Conservation (phyloP, 345 rosid genomes). For the Bruguiera sexangula region DNA sequence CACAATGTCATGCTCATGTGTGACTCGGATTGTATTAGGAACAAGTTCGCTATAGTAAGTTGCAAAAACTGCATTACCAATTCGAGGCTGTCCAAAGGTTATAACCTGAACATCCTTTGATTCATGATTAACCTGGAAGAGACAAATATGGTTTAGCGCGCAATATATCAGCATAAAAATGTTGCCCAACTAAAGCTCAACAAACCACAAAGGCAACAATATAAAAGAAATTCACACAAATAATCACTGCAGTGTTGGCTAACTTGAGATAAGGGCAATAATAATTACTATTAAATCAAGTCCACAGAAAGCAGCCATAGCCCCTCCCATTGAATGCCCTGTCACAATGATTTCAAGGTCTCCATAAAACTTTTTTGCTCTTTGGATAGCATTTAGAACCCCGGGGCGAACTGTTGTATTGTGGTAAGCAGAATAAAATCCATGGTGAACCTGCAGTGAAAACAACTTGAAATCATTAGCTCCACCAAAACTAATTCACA, state of each 20-base stretch:
- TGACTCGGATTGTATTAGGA: conserved; percentile 71
- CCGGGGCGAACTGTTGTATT: conserved; percentile 85
- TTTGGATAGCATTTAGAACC: conserved; percentile 56
- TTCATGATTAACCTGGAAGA: conserved; percentile 63
- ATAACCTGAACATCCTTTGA: conserved; percentile 61
- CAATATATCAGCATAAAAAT: background rate
- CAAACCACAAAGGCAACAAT: conserved; percentile 1
- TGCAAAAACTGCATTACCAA: conserved; percentile 88
- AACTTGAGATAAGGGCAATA: background rate
- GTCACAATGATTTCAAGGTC: conserved; percentile 68
- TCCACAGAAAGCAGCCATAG: conserved; percentile 89
- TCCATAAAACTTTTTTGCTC: conserved; percentile 59
- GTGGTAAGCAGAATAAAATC: conserved; percentile 89
- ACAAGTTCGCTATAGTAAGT: conserved; percentile 61
- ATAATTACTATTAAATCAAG: conserved; percentile 69
- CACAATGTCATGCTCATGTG: conserved; percentile 77
- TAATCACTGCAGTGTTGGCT: too few relatives aligned
- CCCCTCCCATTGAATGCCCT: conserved; percentile 99
- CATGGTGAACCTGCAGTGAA: conserved; percentile 73
- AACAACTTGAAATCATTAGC: background rate
- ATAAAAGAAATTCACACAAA: too few relatives aligned
- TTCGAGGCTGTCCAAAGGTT: conserved; percentile 97
- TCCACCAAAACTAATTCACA: conserved; percentile 5
- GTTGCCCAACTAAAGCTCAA: background rate
- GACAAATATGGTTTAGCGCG: conserved; percentile 7